A percentile compares a stretch with the other conserved stretches of the same genome.
These are phyloP conservation scores for Pseudodiploospora longispora DNA, from an alignment of 2,329 filamentous ascomycete genomes.

Conservation along the genomic window DNA sequence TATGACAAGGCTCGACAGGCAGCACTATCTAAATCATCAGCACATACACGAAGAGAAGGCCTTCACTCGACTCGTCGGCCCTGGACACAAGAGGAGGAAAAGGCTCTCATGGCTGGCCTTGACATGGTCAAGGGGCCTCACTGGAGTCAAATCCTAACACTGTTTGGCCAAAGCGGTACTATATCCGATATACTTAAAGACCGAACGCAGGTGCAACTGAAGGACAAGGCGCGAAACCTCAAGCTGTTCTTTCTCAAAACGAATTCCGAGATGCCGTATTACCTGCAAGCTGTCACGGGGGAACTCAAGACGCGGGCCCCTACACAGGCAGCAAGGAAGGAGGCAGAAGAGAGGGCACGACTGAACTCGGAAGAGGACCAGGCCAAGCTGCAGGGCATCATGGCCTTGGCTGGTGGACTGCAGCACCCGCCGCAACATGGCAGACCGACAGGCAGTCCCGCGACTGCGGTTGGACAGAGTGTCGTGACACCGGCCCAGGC, in stretches of 20 bases:
- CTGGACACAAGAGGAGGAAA: slow-evolving; percentile 85
- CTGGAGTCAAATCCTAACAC: slow-evolving; percentile 82
- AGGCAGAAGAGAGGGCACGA: slow-evolving; percentile 55
- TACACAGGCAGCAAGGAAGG: slow-evolving; percentile 61
- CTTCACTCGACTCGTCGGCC: slow-evolving; percentile 61
- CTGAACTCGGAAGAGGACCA: slow-evolving; percentile 52
- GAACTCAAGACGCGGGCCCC: slow-evolving; percentile 82
- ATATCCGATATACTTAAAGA: slow-evolving; percentile 80
- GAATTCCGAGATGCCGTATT: slow-evolving; percentile 82
- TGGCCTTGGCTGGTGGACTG: slow-evolving; percentile 45
- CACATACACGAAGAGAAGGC: slow-evolving; percentile 48
- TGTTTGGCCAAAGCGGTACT: slow-evolving; percentile 73
- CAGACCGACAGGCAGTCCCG: slow-evolving; percentile 15
- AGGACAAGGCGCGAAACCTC: slow-evolving; percentile 84
- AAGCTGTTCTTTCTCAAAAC: slow-evolving; percentile 91
- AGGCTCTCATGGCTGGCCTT: slow-evolving; percentile 79
- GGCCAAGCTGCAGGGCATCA: slow-evolving; percentile 51
- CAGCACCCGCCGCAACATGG: slow-evolving; percentile 30
- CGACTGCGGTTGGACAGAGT: slow-evolving; percentile 18
- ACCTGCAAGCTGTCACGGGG: slow-evolving; percentile 78
- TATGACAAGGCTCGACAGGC: slow-evolving; percentile 54
- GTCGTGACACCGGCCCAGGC: slow-evolving; percentile 27
- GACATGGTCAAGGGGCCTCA: slow-evolving; percentile 86
- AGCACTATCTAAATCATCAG: slow-evolving; percentile 47
- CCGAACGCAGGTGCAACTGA: slow-evolving; percentile 82